A percentile compares a stretch with the other conserved stretches of the same genome.
Evolutionary conservation across 2,329 filamentous ascomycete species (phyloP).

Genomic region (Phialophora chinensis): DNA sequence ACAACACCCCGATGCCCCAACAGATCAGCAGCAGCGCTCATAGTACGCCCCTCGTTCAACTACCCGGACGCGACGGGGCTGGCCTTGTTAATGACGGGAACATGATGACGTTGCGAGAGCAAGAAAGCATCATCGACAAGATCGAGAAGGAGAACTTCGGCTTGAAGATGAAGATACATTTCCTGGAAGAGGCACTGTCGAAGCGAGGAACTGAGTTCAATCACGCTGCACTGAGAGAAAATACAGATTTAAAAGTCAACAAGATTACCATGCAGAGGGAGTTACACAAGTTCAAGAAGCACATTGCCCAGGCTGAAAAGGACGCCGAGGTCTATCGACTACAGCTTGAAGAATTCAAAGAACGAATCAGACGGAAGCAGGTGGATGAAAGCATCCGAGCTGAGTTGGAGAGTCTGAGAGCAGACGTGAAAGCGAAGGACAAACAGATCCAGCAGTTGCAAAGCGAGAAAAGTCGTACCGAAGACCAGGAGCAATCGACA

Average conservation of each 20-base stretch:
- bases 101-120: conserved; percentile 87
- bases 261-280: conserved; percentile 89
- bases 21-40: conserved; percentile 81
- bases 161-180: conserved; percentile 95
- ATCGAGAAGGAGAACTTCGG: conserved; percentile 99
- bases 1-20: conserved; percentile 76
- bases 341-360: conserved; percentile 81
- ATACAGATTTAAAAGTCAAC: conserved; percentile 93
- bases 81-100: conserved; percentile 83
- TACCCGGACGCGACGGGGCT: conserved; percentile 68
- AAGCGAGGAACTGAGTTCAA: conserved; percentile 90
- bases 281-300: conserved; percentile 83
- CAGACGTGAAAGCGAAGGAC: conserved; percentile 58
- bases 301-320: conserved; percentile 78
- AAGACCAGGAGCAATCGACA: conserved; percentile 62
- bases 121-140: conserved; percentile 90
- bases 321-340: conserved; percentile 83
- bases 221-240: conserved; percentile 86
- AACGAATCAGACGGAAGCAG: conserved; percentile 77
- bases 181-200: conserved; percentile 85
- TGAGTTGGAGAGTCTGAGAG: conserved; percentile 60
- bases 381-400: conserved; percentile 72
- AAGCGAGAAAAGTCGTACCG: conserved; percentile 63
- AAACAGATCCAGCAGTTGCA: conserved; percentile 61
- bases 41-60: conserved; percentile 78